Conservation (phyloP, 768 basidiomycete genomes). For the Panellus pusillus region DNA sequence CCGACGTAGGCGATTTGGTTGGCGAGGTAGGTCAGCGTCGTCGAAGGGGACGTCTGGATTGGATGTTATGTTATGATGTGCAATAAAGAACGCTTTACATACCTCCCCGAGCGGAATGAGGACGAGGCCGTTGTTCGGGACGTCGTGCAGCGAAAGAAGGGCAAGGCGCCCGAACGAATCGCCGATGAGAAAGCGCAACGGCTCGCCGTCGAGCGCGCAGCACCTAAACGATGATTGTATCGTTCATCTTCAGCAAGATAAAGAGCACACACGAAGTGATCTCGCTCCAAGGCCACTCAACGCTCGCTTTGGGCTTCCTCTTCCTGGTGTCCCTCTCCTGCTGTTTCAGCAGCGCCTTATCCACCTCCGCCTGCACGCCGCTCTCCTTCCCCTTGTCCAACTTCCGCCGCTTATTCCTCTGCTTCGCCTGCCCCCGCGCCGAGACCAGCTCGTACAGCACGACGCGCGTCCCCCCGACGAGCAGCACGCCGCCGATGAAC, state of each 20-base stretch:
- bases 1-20: conserved; percentile 74
- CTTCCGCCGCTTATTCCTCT: conserved; percentile 54
- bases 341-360: conserved; percentile 56
- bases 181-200: conserved; percentile 57
- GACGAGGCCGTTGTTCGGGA: conserved; percentile 44
- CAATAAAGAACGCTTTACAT: too few relatives aligned
- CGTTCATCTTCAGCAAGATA: not conserved
- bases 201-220: conserved; percentile 47
- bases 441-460: conserved; percentile 60
- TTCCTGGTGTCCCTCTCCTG: conserved; percentile 52
- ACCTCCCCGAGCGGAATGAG: conserved; percentile 20
- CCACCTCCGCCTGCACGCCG: conserved; percentile 38
- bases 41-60: conserved; percentile 66
- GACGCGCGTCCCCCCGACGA: conserved; percentile 68
- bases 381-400: conserved; percentile 53
- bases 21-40: conserved; percentile 68
- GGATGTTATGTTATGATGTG: too few relatives aligned
- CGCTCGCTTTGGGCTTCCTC: conserved; percentile 52
- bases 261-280: conserved; percentile 58
- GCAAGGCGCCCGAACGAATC: conserved; percentile 73
- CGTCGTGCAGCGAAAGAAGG: conserved; percentile 55
- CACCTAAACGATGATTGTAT: conserved; percentile 38
- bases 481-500: conserved; percentile 67
- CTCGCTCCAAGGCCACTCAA: conserved; percentile 79
- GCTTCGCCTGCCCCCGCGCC: conserved; percentile 47